These are phyloP conservation scores for Moricandia moricandioides DNA, from an alignment of 345 rosid species.

Conservation along the genomic window DNA sequence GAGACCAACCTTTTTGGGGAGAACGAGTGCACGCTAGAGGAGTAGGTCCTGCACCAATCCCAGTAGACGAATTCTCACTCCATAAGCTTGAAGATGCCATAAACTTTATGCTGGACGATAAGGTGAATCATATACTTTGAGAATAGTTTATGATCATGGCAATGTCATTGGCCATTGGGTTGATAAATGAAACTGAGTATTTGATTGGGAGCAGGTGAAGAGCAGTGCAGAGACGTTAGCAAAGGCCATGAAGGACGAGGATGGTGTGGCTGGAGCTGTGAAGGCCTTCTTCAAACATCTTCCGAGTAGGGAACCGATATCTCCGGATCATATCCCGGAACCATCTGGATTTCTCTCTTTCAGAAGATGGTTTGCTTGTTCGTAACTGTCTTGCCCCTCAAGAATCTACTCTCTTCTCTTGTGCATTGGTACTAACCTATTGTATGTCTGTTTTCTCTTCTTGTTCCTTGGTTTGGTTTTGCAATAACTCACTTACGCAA, in stretches of 20 bases:
- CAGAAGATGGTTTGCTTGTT: constrained; percentile 73
- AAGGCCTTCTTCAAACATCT: constrained; percentile 90
- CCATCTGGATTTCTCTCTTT: constrained; percentile 47
- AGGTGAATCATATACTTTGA: constrained; percentile 40
- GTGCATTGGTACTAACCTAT: background rate
- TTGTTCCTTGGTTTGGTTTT: constrained; percentile 16
- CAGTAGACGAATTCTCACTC: constrained; percentile 82
- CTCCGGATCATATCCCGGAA: constrained; percentile 36
- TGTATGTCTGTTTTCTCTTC: constrained; percentile 11
- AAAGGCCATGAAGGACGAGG: constrained; percentile 85
- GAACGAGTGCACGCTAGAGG: constrained; percentile 87
- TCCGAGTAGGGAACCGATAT: constrained; percentile 35
- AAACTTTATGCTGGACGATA: constrained; percentile 59
- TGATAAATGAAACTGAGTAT: constrained; percentile 9
- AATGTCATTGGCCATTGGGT: background rate
- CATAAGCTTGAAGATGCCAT: constrained; percentile 72
- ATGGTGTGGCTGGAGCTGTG: constrained; percentile 91
- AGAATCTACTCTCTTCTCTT: constrained; percentile 18
- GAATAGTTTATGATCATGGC: background rate
- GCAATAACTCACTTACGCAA: constrained; percentile 10
- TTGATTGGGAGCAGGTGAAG: constrained; percentile 60
- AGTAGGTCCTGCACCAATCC: constrained; percentile 91
- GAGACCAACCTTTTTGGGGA: constrained; percentile 99
- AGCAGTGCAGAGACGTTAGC: constrained; percentile 74
- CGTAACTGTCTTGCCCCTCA: constrained; percentile 33